Evolutionary conservation across 495 filamentous ascomycete species (phyloP).

Genomic region (Viridothelium virens): DNA sequence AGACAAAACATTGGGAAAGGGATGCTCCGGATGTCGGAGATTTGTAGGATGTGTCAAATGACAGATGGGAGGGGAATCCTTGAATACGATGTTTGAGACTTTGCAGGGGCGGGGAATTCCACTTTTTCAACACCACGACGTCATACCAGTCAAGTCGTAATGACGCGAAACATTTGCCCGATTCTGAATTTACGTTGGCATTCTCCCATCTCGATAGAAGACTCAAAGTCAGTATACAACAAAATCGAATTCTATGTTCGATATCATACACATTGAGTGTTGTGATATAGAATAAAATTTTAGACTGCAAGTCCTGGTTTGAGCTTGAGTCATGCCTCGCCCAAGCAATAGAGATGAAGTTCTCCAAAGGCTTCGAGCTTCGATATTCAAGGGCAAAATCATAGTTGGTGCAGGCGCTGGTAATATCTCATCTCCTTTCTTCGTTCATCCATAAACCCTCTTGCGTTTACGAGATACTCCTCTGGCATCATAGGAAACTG

Average conservation of each 20-base stretch:
- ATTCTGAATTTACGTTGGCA: too few relatives aligned
- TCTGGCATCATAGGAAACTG: too few relatives aligned
- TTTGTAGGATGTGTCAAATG: neutral
- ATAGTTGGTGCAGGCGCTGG: constrained; percentile 64
- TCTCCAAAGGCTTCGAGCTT: constrained; percentile 45
- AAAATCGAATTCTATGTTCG: too few relatives aligned
- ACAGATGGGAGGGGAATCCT: neutral
- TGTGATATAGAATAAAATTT: too few relatives aligned
- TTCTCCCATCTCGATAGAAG: too few relatives aligned
- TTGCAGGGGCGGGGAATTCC: neutral
- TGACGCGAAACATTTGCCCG: too few relatives aligned
- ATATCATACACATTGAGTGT: too few relatives aligned
- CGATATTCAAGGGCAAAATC: constrained; percentile 45
- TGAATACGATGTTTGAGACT: neutral
- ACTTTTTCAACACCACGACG: neutral
- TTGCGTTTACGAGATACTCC: too few relatives aligned
- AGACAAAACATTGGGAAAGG: neutral
- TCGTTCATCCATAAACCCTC: neutral
- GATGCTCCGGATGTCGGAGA: neutral
- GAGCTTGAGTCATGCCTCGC: constrained; percentile 20
- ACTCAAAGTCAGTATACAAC: too few relatives aligned
- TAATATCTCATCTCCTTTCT: constrained; percentile 23
- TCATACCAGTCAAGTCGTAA: neutral
- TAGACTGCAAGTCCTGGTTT: neutral
- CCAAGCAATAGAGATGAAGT: constrained; percentile 47